Base-by-base conservation (phyloP, 2,329 filamentous ascomycete genomes). In the Hortaea werneckii region DNA sequence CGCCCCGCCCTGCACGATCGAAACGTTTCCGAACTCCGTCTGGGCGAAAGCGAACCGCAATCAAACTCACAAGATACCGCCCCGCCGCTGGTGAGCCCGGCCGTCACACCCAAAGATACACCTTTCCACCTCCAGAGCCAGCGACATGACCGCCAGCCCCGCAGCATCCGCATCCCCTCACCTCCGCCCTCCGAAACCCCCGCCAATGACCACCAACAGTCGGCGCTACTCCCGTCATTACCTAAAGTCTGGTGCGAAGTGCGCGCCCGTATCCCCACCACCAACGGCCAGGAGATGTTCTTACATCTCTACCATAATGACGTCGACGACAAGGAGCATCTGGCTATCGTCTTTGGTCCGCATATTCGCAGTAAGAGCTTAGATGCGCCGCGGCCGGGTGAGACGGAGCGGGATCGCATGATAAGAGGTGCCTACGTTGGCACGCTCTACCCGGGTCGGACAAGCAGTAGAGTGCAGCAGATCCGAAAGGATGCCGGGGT, bases 291-390 rank as follows among this genome's bases (percentile, higher is more conserved):
- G 8, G 89, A 98, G 66, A 96, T 98, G 88, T 98, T 94, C 67
- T 69, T 98, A 43, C 90, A 98, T 62, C 73, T 96, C 0, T 98
- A 98, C 69, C 82, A 82, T 52, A 98, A 98, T 67, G 85, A 85
- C 57, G 80, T 87, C 5, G 92, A 98, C 65, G 86, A 83, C 54
- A 98, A 98, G 67, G 92, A 98, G 62, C 92, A 98, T 64, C 70
- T 98, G 43, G 92, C 92, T 12, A 96, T 98, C 60, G 92, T 98
- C 0, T 98, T 98, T 65, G 92, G 92, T 2, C 82, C 83, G 48
- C 75, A 82, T 41, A 95, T 96, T 54, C 78, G 92, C 41, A 78
- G 64, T 79, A 80, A 71, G 59, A 79, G 67, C 44, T 71, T 94
- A 6, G 85, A 92, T 63, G 80, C 80, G 10, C 76, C 78, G 38